Evolutionary conservation across 768 basidiomycete species (phyloP), one percentile per base, ranked within the genome.

Genomic region (Lentinus tigrinus): DNA sequence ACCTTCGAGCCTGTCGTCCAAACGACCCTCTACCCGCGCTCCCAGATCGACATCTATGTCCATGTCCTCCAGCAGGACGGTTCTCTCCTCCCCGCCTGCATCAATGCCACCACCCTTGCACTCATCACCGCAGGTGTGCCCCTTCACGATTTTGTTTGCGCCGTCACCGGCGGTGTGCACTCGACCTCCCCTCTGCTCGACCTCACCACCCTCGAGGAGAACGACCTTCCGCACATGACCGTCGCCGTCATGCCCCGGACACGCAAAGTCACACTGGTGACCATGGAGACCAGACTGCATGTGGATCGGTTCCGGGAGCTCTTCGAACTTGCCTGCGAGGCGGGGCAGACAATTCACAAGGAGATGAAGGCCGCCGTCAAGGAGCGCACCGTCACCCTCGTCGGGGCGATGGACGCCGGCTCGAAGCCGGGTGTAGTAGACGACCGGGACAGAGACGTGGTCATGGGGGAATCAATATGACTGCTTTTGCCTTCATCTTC

Each of bases 1-100:
- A 98, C 97, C 0, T 98, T 99, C 69, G 96, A 98, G 69, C 94
- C 95, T 40, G 93, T 96, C 54, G 84, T 99, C 23, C 91, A 94
- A 70, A 89, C 91, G 7, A 82, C 81, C 59, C 82, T 99, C 47
- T 98, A 97, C 74, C 96, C 96, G 21, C 87, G 97, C 48, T 91
- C 91, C 27, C 63, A 95, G 70, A 97, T 99, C 70, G 93, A 96
- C 74, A 87, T 99, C 59, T 91, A 87, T 72, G 80, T 99, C 7
- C 94, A 96, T 71, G 87, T 99, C 27, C 76, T 97, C 38, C 92
- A 97, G 64, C 91, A 95, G 69, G 97, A 99, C 67, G 97, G 97
- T 39, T 92, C 92, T 0, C 78, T 98, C 40, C 61, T 68, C 36
- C 64, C 63, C 36, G 87, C 95, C 5, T 89, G 93, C 63, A 91